Base-by-base conservation (phyloP, 2,329 filamentous ascomycete species). In the Thelonectria olida region DNA sequence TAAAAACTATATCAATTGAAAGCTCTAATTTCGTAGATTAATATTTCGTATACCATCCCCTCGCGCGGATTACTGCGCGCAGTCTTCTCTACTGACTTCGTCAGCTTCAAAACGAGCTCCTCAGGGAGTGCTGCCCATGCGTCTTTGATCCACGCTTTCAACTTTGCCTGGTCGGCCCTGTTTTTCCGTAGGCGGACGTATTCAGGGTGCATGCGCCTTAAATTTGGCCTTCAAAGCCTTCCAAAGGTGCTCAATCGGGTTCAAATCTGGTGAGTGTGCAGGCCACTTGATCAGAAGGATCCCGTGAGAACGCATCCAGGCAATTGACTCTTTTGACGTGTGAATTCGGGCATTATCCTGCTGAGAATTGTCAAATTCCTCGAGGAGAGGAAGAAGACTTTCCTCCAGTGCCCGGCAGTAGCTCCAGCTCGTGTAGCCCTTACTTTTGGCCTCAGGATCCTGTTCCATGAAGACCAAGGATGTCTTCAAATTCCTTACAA, bases 41-140 rank as follows among this genome's bases (percentile, higher is more conserved):
- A 55, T 61, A 55, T 51, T 51, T 52, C 31, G 28, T 61, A 61
- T 58, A 52, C 58, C 38, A 61, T 22, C 27, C 51, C 15, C 20
- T 15, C 8, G 38, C 36, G 4, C 41, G 36, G n/a, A 36, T 38
- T 20, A 54, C 25, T 19, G 48, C 45, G 12, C 17, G 25, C 4
- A 58, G 34, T 2, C 45, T 22, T 7, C 41, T 28, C 31, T 47
- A 54, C 20, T 48, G 51, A 54, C 15, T 48, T n/a, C 22, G 45
- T 50, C 3, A 54, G 20, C 27, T 36, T 34, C 50, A 6, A 20
- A 54, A 60, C 44, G 2, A 22, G 38, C 3, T 38, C 9, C 15
- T 38, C 19, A 23, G 20, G 12, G 19, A 60, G 27, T 15, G 41
- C 51, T 10, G 13, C 42, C 50, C 51, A 54, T 34, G 44, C 50